These are phyloP conservation scores for Schizosaccharomyces japonicus DNA, from an alignment of 805 yeast species.

Conservation along the genomic window DNA sequence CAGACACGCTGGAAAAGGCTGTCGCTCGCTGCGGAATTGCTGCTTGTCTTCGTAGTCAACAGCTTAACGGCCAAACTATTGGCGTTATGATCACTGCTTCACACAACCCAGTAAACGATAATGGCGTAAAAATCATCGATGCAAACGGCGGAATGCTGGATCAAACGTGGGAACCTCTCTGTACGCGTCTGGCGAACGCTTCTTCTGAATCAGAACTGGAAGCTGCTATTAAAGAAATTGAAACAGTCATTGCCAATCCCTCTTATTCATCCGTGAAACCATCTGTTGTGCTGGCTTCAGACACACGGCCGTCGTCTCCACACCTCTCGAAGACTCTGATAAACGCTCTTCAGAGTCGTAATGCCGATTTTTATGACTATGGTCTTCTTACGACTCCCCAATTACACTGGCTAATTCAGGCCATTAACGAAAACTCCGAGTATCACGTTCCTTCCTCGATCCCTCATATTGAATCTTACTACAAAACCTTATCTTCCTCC, in stretches of 20 bases:
- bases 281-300: constrained; percentile 50
- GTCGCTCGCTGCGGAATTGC: constrained; percentile 63
- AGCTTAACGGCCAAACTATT: constrained; percentile 38
- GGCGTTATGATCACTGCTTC: constrained; percentile 49
- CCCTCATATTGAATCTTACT: constrained; percentile 46
- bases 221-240: constrained; percentile 20
- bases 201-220: constrained; percentile 24
- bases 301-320: constrained; percentile 24
- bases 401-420: constrained; percentile 62
- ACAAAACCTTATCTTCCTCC: constrained; percentile 32
- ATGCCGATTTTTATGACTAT: constrained; percentile 27
- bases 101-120: constrained; percentile 37
- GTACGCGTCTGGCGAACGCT: constrained; percentile 60
- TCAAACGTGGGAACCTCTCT: constrained; percentile 59
- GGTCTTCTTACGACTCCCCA: constrained; percentile 82
- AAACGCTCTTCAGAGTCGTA: constrained; percentile 34
- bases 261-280: constrained; percentile 18
- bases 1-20: constrained; percentile 18
- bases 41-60: constrained; percentile 63
- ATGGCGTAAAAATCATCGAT: constrained; percentile 83
- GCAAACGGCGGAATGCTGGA: constrained; percentile 79
- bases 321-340: constrained; percentile 29
- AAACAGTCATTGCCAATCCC: constrained; percentile 20
- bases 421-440: constrained; percentile 25
- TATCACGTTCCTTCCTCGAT: constrained; percentile 24